A percentile compares a stretch with the other conserved stretches of the same genome.
These are phyloP conservation scores for Mucor lusitanicus DNA, from an alignment of 371 early-diverging fungal genomes.

Conservation along the genomic window DNA sequence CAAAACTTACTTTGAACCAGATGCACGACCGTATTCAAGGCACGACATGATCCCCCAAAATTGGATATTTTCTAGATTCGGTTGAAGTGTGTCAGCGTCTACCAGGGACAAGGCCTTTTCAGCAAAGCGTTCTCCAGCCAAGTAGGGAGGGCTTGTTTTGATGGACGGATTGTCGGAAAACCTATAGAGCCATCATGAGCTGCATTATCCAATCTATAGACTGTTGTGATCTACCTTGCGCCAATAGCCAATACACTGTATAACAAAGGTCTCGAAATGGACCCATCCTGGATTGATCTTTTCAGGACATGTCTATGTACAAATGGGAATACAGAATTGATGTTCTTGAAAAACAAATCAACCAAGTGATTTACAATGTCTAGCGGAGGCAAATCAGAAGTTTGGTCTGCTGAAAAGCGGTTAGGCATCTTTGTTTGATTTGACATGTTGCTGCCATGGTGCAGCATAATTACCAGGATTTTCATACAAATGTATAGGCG, in stretches of 20 bases:
- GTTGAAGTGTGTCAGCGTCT: constrained; percentile 43
- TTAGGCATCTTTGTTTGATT: not conserved
- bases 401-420: constrained; percentile 5
- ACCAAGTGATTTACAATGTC: constrained; percentile 57
- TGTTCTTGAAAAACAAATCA: constrained; percentile 57
- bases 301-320: constrained; percentile 42
- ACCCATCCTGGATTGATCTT: constrained; percentile 30
- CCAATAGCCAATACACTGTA: constrained; percentile 47
- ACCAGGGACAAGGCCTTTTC: constrained; percentile 43
- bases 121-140: constrained; percentile 45
- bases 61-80: constrained; percentile 58
- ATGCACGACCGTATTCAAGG: constrained; percentile 62
- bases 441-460: not conserved
- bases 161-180: constrained; percentile 45
- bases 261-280: constrained; percentile 39
- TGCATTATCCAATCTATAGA: not conserved
- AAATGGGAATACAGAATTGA: constrained; percentile 59
- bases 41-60: constrained; percentile 62
- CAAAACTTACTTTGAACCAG: constrained; percentile 52
- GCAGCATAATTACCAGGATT: constrained; percentile 10
- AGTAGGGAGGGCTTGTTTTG: constrained; percentile 43
- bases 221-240: constrained; percentile 31
- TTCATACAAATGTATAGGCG: constrained; percentile 21
- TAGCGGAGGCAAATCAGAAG: constrained; percentile 37
- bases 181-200: constrained; percentile 3